Evolutionary conservation across 2,329 filamentous ascomycete genomes (phyloP).

Genomic region (Capronia coronata): DNA sequence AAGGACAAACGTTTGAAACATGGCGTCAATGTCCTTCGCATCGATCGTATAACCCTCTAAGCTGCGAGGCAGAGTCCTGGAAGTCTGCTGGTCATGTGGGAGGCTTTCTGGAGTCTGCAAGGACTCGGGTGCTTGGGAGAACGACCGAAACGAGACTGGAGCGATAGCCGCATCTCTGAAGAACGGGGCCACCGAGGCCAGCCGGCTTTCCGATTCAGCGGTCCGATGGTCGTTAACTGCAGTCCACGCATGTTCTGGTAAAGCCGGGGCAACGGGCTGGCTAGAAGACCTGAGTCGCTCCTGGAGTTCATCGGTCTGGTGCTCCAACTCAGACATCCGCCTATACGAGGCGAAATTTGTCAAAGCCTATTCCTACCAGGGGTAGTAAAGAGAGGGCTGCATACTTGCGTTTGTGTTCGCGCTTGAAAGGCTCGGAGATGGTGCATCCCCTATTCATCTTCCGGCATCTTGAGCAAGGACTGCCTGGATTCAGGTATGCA

Average conservation of each 20-base stretch:
- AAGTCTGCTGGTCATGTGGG: slow-evolving; percentile 21
- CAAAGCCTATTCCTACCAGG: neutral
- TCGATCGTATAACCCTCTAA: slow-evolving; percentile 32
- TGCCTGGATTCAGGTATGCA: slow-evolving; percentile 33
- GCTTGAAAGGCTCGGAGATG: slow-evolving; percentile 40
- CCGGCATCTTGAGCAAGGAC: slow-evolving; percentile 37
- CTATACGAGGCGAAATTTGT: slow-evolving; percentile 22
- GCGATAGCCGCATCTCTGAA: slow-evolving; percentile 23
- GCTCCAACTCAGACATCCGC: slow-evolving; percentile 36
- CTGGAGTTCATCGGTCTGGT: slow-evolving; percentile 36
- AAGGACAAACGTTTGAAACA: slow-evolving; percentile 33
- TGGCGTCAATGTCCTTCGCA: slow-evolving; percentile 35
- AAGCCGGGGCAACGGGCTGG: slow-evolving; percentile 25
- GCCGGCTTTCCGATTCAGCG: slow-evolving; percentile 32
- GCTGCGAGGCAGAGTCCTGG: slow-evolving; percentile 30
- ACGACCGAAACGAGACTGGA: slow-evolving; percentile 21
- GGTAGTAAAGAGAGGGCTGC: slow-evolving; percentile 28
- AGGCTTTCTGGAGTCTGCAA: slow-evolving; percentile 27
- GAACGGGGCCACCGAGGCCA: slow-evolving; percentile 25
- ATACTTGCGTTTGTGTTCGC: slow-evolving; percentile 37
- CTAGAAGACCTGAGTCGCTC: slow-evolving; percentile 32
- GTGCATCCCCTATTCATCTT: slow-evolving; percentile 35
- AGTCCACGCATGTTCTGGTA: slow-evolving; percentile 29
- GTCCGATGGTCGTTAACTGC: slow-evolving; percentile 23
- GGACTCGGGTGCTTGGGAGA: slow-evolving; percentile 27